Conservation (phyloP, 2,329 filamentous ascomycete genomes). For the Pseudogymnoascus sp. region DNA sequence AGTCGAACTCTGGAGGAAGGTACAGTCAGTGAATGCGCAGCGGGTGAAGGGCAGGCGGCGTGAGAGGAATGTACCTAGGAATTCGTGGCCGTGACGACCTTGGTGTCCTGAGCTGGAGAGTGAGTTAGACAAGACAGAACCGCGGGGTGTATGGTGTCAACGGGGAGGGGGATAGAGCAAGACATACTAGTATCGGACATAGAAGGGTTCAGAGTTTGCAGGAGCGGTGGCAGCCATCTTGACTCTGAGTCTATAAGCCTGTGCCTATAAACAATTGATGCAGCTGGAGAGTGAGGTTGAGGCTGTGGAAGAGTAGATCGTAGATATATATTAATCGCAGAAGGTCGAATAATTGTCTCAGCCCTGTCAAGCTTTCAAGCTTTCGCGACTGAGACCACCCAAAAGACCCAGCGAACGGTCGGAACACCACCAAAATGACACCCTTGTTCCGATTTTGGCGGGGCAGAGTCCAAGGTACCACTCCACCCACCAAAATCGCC, state of each 20-base stretch:
- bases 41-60: background rate
- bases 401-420: background rate
- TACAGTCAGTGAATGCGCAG: conserved; percentile 16
- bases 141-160: background rate
- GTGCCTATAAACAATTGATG: background rate
- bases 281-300: background rate
- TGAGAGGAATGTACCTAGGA: conserved; percentile 57
- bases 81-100: conserved; percentile 95
- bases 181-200: conserved; percentile 88
- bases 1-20: conserved; percentile 73
- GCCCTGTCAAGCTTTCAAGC: conserved; percentile 9
- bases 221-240: conserved; percentile 38
- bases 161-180: conserved; percentile 24
- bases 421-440: background rate
- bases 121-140: conserved; percentile 20
- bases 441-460: conserved; percentile 1
- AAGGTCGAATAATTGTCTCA: conserved; percentile 1
- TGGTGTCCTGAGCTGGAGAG: conserved; percentile 80
- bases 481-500: background rate
- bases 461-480: conserved; percentile 4
- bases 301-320: background rate
- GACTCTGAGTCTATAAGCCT: background rate
- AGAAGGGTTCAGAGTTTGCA: conserved; percentile 66
- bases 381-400: conserved; percentile 5
- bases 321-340: background rate